A percentile compares a stretch with the other conserved stretches of the same genome.
Conservation (phyloP, 2,329 filamentous ascomycete species). For the Harringtonia lauricola region DNA sequence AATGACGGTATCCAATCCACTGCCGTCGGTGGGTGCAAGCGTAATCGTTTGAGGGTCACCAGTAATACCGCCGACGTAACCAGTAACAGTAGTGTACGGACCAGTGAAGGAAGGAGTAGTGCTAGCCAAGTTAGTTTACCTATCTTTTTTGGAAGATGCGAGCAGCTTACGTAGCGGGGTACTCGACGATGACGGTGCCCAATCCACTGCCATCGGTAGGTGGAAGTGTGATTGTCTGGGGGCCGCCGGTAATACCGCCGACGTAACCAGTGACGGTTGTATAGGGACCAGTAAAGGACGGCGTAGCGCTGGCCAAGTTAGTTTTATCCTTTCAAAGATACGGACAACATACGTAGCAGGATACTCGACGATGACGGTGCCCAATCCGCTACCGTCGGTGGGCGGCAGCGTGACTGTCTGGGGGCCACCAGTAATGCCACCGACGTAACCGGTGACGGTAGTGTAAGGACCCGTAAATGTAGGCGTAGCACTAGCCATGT, state of each 20-base stretch:
- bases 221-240: constrained; percentile 2
- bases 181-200: constrained; percentile 1
- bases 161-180: too few species aligned
- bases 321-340: too few species aligned
- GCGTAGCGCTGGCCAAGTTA: too few species aligned
- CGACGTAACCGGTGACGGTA: not conserved
- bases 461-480: constrained; percentile 1
- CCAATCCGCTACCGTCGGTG: not conserved
- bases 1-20: constrained; percentile 2
- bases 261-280: constrained; percentile 2
- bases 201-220: constrained; percentile 2
- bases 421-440: not conserved
- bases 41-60: constrained; percentile 1
- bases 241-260: not conserved
- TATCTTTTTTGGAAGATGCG: too few species aligned
- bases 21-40: constrained; percentile 1
- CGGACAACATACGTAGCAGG: too few species aligned
- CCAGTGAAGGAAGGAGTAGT: constrained; percentile 1
- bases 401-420: constrained; percentile 5
- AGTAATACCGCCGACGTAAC: not conserved
- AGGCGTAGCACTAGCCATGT: not conserved
- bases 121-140: too few species aligned
- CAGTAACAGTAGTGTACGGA: constrained; percentile 2
- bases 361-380: not conserved
- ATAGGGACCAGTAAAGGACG: not conserved